These are phyloP conservation scores for Domatiomyces catenatus DNA, from an alignment of 2,329 filamentous ascomycete genomes.

Conservation along the genomic window DNA sequence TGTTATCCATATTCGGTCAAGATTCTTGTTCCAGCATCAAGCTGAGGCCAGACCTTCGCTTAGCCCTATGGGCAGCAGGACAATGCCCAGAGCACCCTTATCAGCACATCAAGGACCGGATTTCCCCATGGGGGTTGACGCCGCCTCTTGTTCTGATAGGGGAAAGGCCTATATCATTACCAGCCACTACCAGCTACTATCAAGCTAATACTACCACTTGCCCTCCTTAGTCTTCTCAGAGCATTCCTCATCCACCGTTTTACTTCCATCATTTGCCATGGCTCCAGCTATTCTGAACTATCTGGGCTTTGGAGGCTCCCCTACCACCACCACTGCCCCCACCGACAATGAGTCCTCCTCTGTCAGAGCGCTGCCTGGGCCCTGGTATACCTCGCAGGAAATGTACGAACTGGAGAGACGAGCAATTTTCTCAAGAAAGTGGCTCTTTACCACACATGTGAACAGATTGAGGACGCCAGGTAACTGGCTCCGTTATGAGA, in stretches of 20 bases:
- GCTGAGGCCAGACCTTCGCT: neutral
- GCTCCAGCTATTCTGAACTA: constrained; percentile 8
- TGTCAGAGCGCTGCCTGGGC: constrained; percentile 31
- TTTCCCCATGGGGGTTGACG: constrained; percentile 4
- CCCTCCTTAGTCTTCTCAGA: neutral
- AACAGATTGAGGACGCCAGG: constrained; percentile 36
- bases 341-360: constrained; percentile 5
- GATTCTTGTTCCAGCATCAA: neutral
- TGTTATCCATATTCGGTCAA: constrained; percentile 5
- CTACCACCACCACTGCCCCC: too few relatives aligned
- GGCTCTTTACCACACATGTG: constrained; percentile 25
- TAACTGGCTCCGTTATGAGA: constrained; percentile 21
- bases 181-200: neutral
- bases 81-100: neutral
- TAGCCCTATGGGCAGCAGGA: neutral
- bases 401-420: constrained; percentile 34
- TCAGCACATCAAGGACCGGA: constrained; percentile 2
- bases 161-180: neutral
- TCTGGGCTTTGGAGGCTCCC: constrained; percentile 5
- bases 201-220: neutral
- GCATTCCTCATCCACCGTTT: neutral
- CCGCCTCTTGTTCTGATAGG: neutral
- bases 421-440: constrained; percentile 35
- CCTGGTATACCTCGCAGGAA: constrained; percentile 33
- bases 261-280: constrained; percentile 2